Percentiles rank a stretch among this genome's conserved stretches.
phyloP scores from a whole-genome alignment of 371 early-diverging fungal species.

The Parasitella parasitica region DNA sequence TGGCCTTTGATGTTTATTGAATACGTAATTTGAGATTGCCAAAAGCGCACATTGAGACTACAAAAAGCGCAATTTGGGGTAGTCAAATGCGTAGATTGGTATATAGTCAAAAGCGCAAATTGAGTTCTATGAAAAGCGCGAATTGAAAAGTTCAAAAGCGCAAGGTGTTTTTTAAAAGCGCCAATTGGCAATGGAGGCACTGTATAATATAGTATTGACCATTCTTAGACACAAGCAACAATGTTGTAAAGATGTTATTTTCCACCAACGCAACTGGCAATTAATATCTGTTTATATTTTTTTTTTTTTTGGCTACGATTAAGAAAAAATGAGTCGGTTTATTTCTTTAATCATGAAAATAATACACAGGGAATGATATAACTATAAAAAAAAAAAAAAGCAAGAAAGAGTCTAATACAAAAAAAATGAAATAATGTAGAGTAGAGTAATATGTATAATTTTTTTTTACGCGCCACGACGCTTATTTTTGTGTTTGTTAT shows the following conservation, averaged over 20 bases:
- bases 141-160: neutral
- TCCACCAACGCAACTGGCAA: too few relatives aligned
- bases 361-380: neutral
- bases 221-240: too few relatives aligned
- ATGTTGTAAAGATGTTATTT: too few relatives aligned
- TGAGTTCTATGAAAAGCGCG: neutral
- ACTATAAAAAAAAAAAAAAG: neutral
- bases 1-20: neutral
- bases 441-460: neutral
- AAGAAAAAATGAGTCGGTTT: neutral
- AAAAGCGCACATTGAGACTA: too few relatives aligned
- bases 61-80: neutral
- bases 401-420: neutral
- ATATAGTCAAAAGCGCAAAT: too few relatives aligned
- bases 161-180: neutral
- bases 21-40: too few relatives aligned
- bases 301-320: too few relatives aligned
- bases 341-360: neutral
- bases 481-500: conserved; percentile 11
- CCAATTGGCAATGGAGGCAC: neutral
- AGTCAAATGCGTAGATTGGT: too few relatives aligned
- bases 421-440: neutral
- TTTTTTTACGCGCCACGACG: conserved; percentile 11
- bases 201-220: too few relatives aligned
- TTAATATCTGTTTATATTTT: too few relatives aligned